These are phyloP conservation scores for Tuber microsphaerosporum DNA, from an alignment of 495 filamentous ascomycete genomes.

Conservation along the genomic window DNA sequence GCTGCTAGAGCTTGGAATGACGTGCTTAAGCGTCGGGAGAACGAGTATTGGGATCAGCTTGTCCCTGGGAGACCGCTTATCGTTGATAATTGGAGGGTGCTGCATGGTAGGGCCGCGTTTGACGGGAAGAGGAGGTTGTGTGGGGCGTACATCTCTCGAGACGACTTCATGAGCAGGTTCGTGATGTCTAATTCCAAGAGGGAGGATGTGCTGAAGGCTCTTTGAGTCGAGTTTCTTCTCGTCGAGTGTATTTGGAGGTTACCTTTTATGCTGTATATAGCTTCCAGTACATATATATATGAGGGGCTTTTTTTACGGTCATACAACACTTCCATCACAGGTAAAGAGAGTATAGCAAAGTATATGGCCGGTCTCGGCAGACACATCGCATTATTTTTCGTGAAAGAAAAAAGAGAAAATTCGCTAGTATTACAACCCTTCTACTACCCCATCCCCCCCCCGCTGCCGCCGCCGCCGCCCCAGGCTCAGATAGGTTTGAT, in stretches of 20 bases:
- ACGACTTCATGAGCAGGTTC: constrained; percentile 76
- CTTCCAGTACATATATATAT: background rate
- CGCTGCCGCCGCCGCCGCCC: background rate
- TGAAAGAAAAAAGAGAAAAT: background rate
- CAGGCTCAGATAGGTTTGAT: constrained; percentile 70
- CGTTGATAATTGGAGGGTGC: constrained; percentile 91
- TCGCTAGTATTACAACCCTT: background rate
- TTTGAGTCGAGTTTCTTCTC: constrained; percentile 7
- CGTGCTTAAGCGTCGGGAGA: constrained; percentile 50
- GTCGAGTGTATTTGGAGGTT: background rate
- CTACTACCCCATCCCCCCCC: background rate
- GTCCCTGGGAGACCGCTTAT: constrained; percentile 70
- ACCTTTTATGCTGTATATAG: background rate
- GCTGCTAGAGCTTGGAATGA: constrained; percentile 62
- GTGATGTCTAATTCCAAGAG: constrained; percentile 61
- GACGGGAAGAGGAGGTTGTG: constrained; percentile 78
- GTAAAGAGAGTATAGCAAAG: background rate
- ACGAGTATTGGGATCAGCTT: constrained; percentile 68
- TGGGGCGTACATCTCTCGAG: constrained; percentile 72
- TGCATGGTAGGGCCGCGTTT: constrained; percentile 77
- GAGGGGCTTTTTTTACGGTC: background rate
- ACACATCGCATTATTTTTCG: background rate
- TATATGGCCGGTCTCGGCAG: background rate
- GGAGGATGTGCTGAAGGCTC: constrained; percentile 48
- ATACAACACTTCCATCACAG: background rate